These are phyloP conservation scores for Scortechinia acanthostroma DNA, from an alignment of 2,329 filamentous ascomycete species.

Conservation along the genomic window DNA sequence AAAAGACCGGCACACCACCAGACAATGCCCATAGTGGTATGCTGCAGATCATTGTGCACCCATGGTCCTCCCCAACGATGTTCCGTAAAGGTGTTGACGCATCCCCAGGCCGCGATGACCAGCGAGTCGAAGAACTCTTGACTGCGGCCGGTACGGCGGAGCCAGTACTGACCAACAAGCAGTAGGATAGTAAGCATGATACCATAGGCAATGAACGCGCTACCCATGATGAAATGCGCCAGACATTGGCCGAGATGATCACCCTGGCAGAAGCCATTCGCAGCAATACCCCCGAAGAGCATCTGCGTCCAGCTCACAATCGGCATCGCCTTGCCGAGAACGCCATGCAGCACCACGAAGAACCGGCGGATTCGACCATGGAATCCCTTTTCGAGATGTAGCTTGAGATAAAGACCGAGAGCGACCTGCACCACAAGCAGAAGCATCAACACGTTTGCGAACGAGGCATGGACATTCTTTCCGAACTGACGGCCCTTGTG, in stretches of 20 bases:
- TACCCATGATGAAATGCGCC: constrained; percentile 98
- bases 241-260: constrained; percentile 88
- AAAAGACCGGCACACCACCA: constrained; percentile 94
- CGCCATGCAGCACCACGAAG: constrained; percentile 67
- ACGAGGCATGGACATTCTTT: constrained; percentile 71
- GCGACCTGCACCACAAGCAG: constrained; percentile 71
- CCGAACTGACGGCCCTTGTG: constrained; percentile 84
- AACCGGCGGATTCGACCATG: constrained; percentile 70
- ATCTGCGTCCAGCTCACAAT: constrained; percentile 86
- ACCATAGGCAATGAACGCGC: constrained; percentile 90
- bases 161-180: constrained; percentile 80
- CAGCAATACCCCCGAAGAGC: constrained; percentile 88
- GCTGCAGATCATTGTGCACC: constrained; percentile 91
- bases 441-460: constrained; percentile 75
- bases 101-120: constrained; percentile 89
- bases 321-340: constrained; percentile 82
- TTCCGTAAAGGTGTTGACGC: constrained; percentile 96
- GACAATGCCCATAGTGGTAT: constrained; percentile 98
- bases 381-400: constrained; percentile 81
- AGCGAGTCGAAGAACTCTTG: constrained; percentile 95
- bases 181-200: constrained; percentile 80
- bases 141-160: constrained; percentile 73
- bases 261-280: constrained; percentile 83
- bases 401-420: constrained; percentile 78
- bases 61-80: constrained; percentile 86